A percentile compares a stretch with the other conserved stretches of the same genome.
These are phyloP conservation scores for Geotrichum carabidarum DNA, from an alignment of 1,139 yeast species.

Conservation along the genomic window DNA sequence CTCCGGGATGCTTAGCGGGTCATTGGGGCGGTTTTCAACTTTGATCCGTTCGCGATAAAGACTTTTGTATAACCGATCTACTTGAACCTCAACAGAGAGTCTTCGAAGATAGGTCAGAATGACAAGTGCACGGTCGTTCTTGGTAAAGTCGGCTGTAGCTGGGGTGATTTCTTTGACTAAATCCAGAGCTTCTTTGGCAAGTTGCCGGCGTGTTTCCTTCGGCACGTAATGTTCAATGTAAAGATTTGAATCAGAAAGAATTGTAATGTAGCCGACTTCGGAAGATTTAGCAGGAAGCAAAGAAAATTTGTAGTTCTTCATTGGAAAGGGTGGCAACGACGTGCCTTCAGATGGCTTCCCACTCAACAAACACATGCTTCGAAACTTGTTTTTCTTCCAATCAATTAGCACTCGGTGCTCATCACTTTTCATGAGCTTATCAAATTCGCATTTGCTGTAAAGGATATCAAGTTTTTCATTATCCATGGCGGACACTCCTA, in stretches of 20 bases:
- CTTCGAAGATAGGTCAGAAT: slow-evolving; percentile 46
- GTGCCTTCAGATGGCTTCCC: slow-evolving; percentile 40
- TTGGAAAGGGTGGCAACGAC: slow-evolving; percentile 34
- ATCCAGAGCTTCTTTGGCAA: slow-evolving; percentile 37
- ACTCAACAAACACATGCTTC: slow-evolving; percentile 53
- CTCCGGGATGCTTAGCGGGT: slow-evolving; percentile 13
- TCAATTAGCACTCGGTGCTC: slow-evolving; percentile 61
- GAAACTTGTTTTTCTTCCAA: slow-evolving; percentile 58
- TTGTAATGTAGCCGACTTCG: slow-evolving; percentile 44
- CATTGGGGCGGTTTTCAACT: slow-evolving; percentile 7
- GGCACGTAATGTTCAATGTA: slow-evolving; percentile 51
- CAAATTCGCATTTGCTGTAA: slow-evolving; percentile 48
- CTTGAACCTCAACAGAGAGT: slow-evolving; percentile 57
- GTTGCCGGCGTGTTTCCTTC: slow-evolving; percentile 35
- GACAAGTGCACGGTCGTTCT: slow-evolving; percentile 45
- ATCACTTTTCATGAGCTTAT: slow-evolving; percentile 43
- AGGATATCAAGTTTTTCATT: slow-evolving; percentile 48
- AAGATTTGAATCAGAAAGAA: slow-evolving; percentile 43
- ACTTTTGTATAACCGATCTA: slow-evolving; percentile 54
- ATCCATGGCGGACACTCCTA: slow-evolving; percentile 24
- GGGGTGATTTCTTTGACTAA: slow-evolving; percentile 15
- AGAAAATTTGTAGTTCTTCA: slow-evolving; percentile 42
- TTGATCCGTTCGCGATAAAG: slow-evolving; percentile 19
- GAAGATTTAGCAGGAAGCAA: slow-evolving; percentile 44
- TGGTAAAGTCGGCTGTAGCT: slow-evolving; percentile 29